Evolutionary conservation across 441 rosid genomes (phyloP).

Genomic region (Omphalea diandra): DNA sequence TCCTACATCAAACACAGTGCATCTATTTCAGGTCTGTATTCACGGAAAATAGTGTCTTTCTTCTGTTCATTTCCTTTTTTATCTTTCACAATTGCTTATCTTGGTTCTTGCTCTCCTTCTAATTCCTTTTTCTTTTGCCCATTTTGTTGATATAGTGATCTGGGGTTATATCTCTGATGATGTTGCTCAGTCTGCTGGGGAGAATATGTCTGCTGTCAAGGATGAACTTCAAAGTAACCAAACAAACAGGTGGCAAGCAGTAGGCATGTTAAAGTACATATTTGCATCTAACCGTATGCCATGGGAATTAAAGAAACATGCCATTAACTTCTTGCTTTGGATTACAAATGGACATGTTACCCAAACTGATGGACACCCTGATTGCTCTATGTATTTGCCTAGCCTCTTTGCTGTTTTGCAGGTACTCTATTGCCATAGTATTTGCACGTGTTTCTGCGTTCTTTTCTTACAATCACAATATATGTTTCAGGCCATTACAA

Average conservation of each 20-base stretch:
- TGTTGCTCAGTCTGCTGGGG: constrained; percentile 48
- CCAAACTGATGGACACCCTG: constrained; percentile 35
- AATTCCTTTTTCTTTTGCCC: constrained; percentile 8
- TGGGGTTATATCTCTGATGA: constrained; percentile 61
- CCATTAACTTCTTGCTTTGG: constrained; percentile 61
- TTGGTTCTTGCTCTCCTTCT: constrained; percentile 8
- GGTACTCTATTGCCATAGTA: constrained; percentile 42
- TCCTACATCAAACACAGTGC: constrained; percentile 69
- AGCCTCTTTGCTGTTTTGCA: constrained; percentile 61
- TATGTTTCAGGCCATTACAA: constrained; percentile 55
- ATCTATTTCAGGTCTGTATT: constrained; percentile 59
- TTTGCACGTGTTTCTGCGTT: constrained; percentile 14
- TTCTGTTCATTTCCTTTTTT: neutral
- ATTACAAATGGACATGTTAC: constrained; percentile 45
- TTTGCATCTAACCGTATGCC: constrained; percentile 50
- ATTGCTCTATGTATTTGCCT: constrained; percentile 54
- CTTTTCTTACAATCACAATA: constrained; percentile 21
- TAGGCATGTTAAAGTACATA: constrained; percentile 70
- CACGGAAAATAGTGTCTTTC: constrained; percentile 9
- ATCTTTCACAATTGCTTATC: neutral
- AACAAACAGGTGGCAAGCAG: constrained; percentile 68
- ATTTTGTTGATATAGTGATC: constrained; percentile 48
- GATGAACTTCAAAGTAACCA: constrained; percentile 53
- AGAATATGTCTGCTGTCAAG: constrained; percentile 40
- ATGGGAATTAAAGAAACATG: constrained; percentile 68